Evolutionary conservation across 352 stramenopile genomes (phyloP), one percentile per base, ranked within the genome.

Genomic region (Globisporangium rhizosaccharum): DNA sequence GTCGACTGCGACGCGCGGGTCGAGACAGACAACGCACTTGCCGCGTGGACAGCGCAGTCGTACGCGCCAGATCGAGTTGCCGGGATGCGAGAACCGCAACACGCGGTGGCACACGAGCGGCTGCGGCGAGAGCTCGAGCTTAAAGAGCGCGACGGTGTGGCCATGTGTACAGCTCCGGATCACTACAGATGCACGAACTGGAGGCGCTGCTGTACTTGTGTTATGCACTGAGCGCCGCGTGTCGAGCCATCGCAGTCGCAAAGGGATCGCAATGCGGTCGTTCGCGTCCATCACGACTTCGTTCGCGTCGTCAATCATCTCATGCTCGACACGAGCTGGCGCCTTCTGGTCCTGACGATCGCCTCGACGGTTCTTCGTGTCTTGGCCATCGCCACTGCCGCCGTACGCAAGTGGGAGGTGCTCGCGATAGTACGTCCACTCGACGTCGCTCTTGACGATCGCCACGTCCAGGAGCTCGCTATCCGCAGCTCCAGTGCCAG

Each of bases 301-400:
- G 33, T 92, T 75, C 50, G 85, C 73, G 36, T 79, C 69, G 61
- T 98, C 94, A 28, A 98, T 96, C 89, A 98, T 97, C 53, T 98
- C 93, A 10, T 73, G 68, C 65, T 98, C 94, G 5, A 98, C 71
- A 9, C 73, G 71, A 50, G 44, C 0, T 9, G 8, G 59, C 59
- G 37, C 62, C 49, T 54, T 18, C 44, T 25, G 44, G 14, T 48
- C 44, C 18, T 15, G 11, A 15, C 8, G 30, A 15, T 52, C 25
- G 44, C n/a, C 6, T 33, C 28, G 28, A 33, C 28, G 28, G 28
- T 6, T 33, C 28, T 33, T 33, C 3, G 28, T 33, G 1, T 33
- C 28, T 6, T 33, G 3, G 28, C 28, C 37, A 54, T 58, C 26
- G 56, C 46, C 57, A 51, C 73, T 71, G 54, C 46, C 57, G 53